Evolutionary conservation across 495 filamentous ascomycete species (phyloP), one percentile per base, ranked within the genome.

Genomic region (Neurospora sp.): DNA sequence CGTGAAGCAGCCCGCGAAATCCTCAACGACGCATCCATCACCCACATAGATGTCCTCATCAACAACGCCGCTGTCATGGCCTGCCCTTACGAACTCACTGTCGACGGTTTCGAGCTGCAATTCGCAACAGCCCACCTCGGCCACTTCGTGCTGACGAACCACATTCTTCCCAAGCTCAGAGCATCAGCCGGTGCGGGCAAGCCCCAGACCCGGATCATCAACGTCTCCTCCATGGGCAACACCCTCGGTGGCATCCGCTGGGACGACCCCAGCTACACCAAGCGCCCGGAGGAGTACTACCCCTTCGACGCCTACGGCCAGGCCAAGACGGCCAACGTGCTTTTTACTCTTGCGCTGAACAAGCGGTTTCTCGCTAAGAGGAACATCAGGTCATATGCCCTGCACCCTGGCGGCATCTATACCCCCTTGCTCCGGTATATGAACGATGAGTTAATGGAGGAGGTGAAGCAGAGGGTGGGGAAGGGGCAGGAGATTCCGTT

Each of bases 61-160:
- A 90, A 92, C 82, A 92, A 91, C 78, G 90, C 91, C 15, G 91
- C 87, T 5, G 85, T 92, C 71, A 92, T 92, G 90, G 84, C 79
- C 6, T 75, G 79, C 7, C 84, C 84, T 24, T 78, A 84, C 39
- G 69, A 77, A 36, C 81, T 81, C 1, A 89, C 83, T 5, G 76
- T 76, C 10, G 85, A 88, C 71, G 54, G 54, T 19, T 78, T 85
- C 73, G 90, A 92, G 76, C 79, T 84, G 45, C 89, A 91, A 74
- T 82, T 92, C 19, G 89, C 83, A 9, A 83, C 85, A 43, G 89
- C 88, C 78, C 86, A 90, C 75, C 80, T 89, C 8, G 88, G 87
- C 15, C 89, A 90, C 75, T 89, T 89, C 71, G 76, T 90, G 19
- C 79, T 91, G 37, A 88, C 87, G 17, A 88, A 87, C 72, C 77